Base-by-base conservation (phyloP, 2,329 filamentous ascomycete species). In the Monosporascus sp. region DNA sequence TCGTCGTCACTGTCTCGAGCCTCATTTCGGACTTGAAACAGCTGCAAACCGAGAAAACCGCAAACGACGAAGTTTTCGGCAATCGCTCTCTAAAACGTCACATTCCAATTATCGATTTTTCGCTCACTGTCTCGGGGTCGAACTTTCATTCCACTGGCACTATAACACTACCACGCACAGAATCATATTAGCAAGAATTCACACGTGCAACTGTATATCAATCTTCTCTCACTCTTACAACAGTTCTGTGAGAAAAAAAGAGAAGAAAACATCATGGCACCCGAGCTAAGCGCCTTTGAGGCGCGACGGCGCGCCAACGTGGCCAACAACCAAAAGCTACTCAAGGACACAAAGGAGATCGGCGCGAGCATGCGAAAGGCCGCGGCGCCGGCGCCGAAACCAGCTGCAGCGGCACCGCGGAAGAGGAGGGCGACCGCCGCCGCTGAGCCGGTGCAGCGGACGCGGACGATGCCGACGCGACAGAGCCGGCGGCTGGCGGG, bases 231-330 rank as follows among this genome's bases (percentile, higher is more conserved):
- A 20, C 19, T n/a, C 19, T 7, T 11, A 41, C 0, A 20, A 19
- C 7, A 41, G 38, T 3, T 8, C 3, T 3, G 38, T 11, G 38
- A 6, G 17, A 6, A 3, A 5, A 14, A 20, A 20, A 40, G 7
- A n/a, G 17, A 19, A n/a, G 9, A 20, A 41, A 19, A 41, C 3
- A 31, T n/a, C 43, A 83, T 84, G 80, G 69, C 79, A 2, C 67
- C 73, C 2, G 72, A 79, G 37, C 75, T 95, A 62, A 95, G 89
- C 71, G 90, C 91, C 40, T 97, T 96, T 71, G 92, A 96, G 76
- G 85, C 86, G 63, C 85, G 90, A 61, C 82, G 92, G 0, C 82
- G 90, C 17, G 90, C 91, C 56, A 96, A 96, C 61, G 95, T 96
- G 41, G 90, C 89, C 51, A 94, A 95, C 62, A 87, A 93, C 70